Percentiles rank a stretch among this genome's conserved stretches.
Evolutionary conservation across 164 flowering plant species (phyloP).

Genomic region (Amborella trichopoda): DNA sequence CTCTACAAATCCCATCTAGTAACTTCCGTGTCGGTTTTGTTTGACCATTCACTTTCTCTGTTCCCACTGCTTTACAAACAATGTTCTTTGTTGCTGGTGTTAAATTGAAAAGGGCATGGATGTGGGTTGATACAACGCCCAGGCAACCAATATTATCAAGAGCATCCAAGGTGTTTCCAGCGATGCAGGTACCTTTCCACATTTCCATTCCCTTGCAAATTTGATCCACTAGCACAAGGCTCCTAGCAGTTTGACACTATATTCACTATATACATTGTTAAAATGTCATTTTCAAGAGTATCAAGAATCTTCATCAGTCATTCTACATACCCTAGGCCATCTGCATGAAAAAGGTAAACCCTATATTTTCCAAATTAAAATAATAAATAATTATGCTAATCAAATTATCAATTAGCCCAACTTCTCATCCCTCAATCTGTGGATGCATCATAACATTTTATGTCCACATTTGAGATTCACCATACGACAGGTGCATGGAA

Average conservation of each 20-base stretch:
- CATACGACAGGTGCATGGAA: too few species aligned
- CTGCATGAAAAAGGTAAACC: too few species aligned
- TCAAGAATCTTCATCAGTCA: too few species aligned
- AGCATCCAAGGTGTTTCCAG: conserved; percentile 81
- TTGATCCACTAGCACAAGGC: conserved; percentile 93
- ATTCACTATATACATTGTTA: too few species aligned
- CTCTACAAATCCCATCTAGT: conserved; percentile 78
- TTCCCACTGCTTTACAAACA: conserved; percentile 80
- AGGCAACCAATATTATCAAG: conserved; percentile 77
- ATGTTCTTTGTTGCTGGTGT: conserved; percentile 49
- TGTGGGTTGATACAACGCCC: conserved; percentile 89
- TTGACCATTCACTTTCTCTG: conserved; percentile 45
- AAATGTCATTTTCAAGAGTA: too few species aligned
- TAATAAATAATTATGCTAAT: too few species aligned
- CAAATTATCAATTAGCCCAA: too few species aligned
- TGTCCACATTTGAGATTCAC: too few species aligned
- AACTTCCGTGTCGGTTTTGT: conserved; percentile 85
- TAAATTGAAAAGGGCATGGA: conserved; percentile 76
- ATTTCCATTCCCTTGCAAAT: conserved; percentile 98
- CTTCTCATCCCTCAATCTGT: too few species aligned
- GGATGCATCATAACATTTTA: too few species aligned
- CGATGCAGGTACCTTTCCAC: conserved; percentile 92
- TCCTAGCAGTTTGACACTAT: conserved; percentile 67
- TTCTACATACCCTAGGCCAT: too few species aligned
- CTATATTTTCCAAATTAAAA: too few species aligned